Percentiles rank a stretch among this genome's conserved stretches.
Evolutionary conservation across 352 stramenopile species (phyloP).

Genomic region (Phytopythium ostracodes): DNA sequence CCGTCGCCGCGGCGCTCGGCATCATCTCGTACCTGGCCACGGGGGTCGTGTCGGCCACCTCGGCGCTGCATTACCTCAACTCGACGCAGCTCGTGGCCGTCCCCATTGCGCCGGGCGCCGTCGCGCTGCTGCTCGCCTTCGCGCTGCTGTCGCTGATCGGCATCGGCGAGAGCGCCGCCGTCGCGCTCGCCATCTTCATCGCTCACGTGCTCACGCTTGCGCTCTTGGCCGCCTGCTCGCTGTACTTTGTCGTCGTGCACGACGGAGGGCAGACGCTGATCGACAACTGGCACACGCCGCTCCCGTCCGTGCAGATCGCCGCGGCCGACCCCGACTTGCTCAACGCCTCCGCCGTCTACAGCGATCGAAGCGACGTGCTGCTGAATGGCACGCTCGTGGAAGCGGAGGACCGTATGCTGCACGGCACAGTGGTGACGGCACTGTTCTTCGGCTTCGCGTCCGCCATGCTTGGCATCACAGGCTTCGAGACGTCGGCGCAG

Average conservation of each 20-base stretch:
- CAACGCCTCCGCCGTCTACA: background rate
- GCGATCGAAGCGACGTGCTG: background rate
- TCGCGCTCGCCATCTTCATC: conserved; percentile 85
- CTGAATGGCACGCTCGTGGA: conserved; percentile 29
- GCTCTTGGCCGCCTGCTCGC: conserved; percentile 52
- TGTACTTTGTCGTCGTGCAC: conserved; percentile 62
- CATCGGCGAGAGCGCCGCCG: conserved; percentile 81
- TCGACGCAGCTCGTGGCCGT: conserved; percentile 36
- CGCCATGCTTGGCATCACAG: conserved; percentile 89
- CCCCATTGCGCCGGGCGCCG: conserved; percentile 34
- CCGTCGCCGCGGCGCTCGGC: conserved; percentile 81
- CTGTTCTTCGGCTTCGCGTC: conserved; percentile 80
- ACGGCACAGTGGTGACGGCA: conserved; percentile 46
- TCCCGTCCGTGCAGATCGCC: conserved; percentile 41
- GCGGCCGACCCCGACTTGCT: background rate
- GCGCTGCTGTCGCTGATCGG: conserved; percentile 77
- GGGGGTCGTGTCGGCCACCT: conserved; percentile 65
- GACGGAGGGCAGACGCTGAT: conserved; percentile 34
- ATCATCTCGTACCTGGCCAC: conserved; percentile 92
- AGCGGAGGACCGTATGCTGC: conserved; percentile 25
- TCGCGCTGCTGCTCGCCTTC: conserved; percentile 77
- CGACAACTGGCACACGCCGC: conserved; percentile 65
- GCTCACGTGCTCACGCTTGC: conserved; percentile 78
- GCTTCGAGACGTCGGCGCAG: conserved; percentile 89
- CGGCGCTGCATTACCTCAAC: conserved; percentile 56